Evolutionary conservation across 2,329 filamentous ascomycete genomes (phyloP), one percentile per base, ranked within the genome.

Genomic region (Penicillium occitanis): DNA sequence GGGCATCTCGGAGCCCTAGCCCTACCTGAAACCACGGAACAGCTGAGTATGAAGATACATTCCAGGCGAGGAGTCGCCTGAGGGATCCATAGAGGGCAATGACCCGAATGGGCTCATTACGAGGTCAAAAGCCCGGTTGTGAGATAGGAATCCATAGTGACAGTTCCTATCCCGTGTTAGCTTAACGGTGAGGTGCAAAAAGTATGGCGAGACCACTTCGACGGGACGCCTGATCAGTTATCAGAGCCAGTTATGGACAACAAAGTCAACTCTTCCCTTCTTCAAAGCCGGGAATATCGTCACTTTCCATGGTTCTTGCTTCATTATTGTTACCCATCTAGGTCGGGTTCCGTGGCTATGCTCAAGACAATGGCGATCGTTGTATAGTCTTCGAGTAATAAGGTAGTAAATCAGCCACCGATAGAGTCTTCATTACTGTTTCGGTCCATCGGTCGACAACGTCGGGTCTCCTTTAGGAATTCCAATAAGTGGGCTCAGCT

Each of bases 261-360:
- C n/a, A 25, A 55, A 17, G 25, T 25, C 8, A 37, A 17, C 7
- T 14, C 14, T 7, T 33, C 46, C 8, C 22, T 11, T 53, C 30
- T 35, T 30, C 8, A 46, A 53, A 62, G 33, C 33, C 60, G 46
- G 60, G 37, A 50, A 14, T n/a, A 55, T 63, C 61, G 28, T 55
- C 51, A 19, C 33, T 28, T 51, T 55, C 19, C 61, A 55, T 63
- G 61, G 61, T 63, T 44, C 48, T 42, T 44, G 61, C 33, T 55
- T 55, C n/a, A 28, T 14, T 25, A 44, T 22, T 44, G 22, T n/a
- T 10, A 25, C 14, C 33, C 61, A 11, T 51, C 13, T 11, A 28
- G 48, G 46, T 62, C 33, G 35, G 14, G 14, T 19, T 25, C n/a
- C 17, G 48, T 51, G 61, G 61, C 48, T 63, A 63, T 55, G 61